phyloP scores from a whole-genome alignment of 2,329 filamentous ascomycete species.

The Corinectria fuckeliana region DNA sequence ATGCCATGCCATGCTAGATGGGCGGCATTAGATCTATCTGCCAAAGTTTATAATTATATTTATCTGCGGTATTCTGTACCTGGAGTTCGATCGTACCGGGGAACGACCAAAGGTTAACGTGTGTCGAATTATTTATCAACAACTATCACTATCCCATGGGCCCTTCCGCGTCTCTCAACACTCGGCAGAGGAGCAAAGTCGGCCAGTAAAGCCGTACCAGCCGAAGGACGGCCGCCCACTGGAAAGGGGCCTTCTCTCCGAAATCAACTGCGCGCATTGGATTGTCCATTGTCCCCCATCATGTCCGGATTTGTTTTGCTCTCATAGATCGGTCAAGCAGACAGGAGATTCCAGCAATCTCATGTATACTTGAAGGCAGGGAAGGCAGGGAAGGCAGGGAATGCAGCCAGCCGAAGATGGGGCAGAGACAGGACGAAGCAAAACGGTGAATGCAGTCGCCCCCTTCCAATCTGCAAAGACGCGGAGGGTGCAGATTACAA shows the following conservation, averaged over 20 bases:
- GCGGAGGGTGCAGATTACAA: not conserved
- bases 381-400: not conserved
- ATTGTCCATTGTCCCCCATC: not conserved
- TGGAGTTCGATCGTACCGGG: constrained; percentile 14
- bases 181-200: not conserved
- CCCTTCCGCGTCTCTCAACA: not conserved
- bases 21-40: constrained; percentile 38
- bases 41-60: constrained; percentile 24
- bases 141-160: not conserved
- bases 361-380: not conserved
- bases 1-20: constrained; percentile 33
- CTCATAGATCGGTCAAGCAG: not conserved
- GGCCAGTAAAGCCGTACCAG: not conserved
- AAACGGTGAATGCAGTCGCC: not conserved
- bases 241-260: not conserved
- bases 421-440: constrained; percentile 4
- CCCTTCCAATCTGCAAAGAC: constrained; percentile 1
- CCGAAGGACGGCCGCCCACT: not conserved
- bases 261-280: not conserved
- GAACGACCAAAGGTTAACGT: constrained; percentile 6
- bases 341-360: not conserved
- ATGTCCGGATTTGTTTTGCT: not conserved
- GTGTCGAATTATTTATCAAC: not conserved
- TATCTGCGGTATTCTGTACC: constrained; percentile 10
- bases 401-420: not conserved